These are phyloP conservation scores for Astraeus odoratus DNA, from an alignment of 768 basidiomycete species.

Conservation along the genomic window DNA sequence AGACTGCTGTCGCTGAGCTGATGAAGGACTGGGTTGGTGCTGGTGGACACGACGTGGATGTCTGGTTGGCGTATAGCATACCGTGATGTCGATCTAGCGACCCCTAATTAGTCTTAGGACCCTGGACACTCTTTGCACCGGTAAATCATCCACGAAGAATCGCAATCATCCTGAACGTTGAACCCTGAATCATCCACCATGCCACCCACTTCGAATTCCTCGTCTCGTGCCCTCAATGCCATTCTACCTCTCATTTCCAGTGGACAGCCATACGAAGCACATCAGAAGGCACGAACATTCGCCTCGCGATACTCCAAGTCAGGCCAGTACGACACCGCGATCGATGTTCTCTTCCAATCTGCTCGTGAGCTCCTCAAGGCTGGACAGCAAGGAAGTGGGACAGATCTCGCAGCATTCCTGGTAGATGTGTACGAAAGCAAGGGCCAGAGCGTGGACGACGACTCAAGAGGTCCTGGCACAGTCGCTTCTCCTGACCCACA, in stretches of 20 bases:
- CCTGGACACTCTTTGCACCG: too few relatives aligned
- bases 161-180: too few relatives aligned
- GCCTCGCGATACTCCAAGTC: constrained; percentile 83
- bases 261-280: constrained; percentile 83
- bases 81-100: constrained; percentile 40
- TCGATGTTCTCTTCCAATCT: constrained; percentile 89
- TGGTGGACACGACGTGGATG: constrained; percentile 49
- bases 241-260: constrained; percentile 66
- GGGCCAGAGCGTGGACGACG: constrained; percentile 64
- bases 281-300: constrained; percentile 95
- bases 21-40: constrained; percentile 65
- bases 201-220: constrained; percentile 30
- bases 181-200: constrained; percentile 12
- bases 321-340: constrained; percentile 75
- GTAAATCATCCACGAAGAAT: too few relatives aligned
- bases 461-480: constrained; percentile 58
- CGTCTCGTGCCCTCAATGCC: constrained; percentile 63
- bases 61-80: constrained; percentile 80
- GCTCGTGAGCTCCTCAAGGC: constrained; percentile 83
- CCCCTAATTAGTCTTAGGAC: constrained; percentile 6
- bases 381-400: constrained; percentile 84
- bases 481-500: constrained; percentile 21
- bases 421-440: constrained; percentile 79
- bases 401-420: constrained; percentile 75
- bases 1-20: constrained; percentile 55